These are phyloP conservation scores for Coemansia sp. DNA, from an alignment of 192 early-diverging fungal species.

Conservation along the genomic window DNA sequence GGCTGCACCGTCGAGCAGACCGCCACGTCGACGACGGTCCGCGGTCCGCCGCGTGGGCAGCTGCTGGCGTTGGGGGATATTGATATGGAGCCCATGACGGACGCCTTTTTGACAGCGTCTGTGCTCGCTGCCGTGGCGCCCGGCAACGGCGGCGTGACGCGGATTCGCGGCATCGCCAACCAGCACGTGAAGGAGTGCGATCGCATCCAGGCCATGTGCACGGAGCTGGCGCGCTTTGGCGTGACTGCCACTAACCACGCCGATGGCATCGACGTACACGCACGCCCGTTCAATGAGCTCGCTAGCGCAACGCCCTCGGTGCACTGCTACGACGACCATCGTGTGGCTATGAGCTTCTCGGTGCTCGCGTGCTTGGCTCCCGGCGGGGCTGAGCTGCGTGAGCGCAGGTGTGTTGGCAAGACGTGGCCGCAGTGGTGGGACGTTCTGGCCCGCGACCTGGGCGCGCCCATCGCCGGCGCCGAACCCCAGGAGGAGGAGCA, in stretches of 20 bases:
- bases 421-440: slow-evolving; percentile 99
- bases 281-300: slow-evolving; percentile 56
- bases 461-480: slow-evolving; percentile 52
- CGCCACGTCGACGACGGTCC: slow-evolving; percentile 83
- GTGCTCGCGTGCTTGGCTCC: slow-evolving; percentile 78
- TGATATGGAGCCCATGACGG: slow-evolving; percentile 99
- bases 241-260: slow-evolving; percentile 76
- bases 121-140: slow-evolving; percentile 88
- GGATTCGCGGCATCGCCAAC: slow-evolving; percentile 94
- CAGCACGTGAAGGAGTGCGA: slow-evolving; percentile 99
- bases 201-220: slow-evolving; percentile 95
- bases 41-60: slow-evolving; percentile 72
- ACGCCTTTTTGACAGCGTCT: slow-evolving; percentile 95
- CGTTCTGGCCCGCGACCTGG: slow-evolving; percentile 77
- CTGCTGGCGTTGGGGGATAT: slow-evolving; percentile 73
- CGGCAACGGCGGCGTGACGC: slow-evolving; percentile 63
- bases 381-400: slow-evolving; percentile 72
- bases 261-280: slow-evolving; percentile 91
- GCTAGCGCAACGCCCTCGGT: slow-evolving; percentile 61
- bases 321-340: slow-evolving; percentile 96
- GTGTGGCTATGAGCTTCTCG: slow-evolving; percentile 96
- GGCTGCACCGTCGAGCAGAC: slow-evolving; percentile 92
- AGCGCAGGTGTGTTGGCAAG: slow-evolving; percentile 98
- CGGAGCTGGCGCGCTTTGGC: slow-evolving; percentile 89
- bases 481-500: slow-evolving; percentile 26